Base-by-base conservation (phyloP, 345 rosid genomes). In the Eucalyptus sp. region DNA sequence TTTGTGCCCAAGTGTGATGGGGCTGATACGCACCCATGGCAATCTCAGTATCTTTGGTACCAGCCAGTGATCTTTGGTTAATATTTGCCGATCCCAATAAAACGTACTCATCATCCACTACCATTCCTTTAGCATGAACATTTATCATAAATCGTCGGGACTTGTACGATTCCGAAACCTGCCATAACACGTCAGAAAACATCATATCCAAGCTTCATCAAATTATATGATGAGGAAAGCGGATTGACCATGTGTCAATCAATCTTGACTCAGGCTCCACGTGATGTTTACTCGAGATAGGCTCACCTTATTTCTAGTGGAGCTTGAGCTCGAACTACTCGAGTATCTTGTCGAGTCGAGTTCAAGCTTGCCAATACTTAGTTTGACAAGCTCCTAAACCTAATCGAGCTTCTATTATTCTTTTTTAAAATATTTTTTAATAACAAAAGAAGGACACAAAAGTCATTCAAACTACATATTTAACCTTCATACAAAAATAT, bases 1-100 rank as follows among this genome's bases (percentile, higher is more conserved):
- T 95, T 86, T 90, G 8, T 86, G 89, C 88, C 99, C 99, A 96
- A 18, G 98, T 89, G 89, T 95, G 92, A 93, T 94, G 94, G 44
- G 99, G 99, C 91, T 98, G 99, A 90, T 95, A 98, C 15, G 98
- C 96, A 87, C 99, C 99, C 99, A 98, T 95, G 33, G 99, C 99
- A 86, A 95, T 95, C 93, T 97, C 99, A 2, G 99, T 95, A 90
- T 97, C 99, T 91, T 95, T 97, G 10, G 98, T 92, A 48, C 99
- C 99, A n/a, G 98, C 98, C 97, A 97, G 93, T 46, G 99, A 97
- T 93, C 99, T 95, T 94, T 97, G 99, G 94, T 97, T 97, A 76
- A 97, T 96, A 93, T 97, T 97, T 44, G 99, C 99, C 76, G 99
- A 97, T 91, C 99, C 99, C 50, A 97, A 25, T 88, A 97, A 94